These are phyloP conservation scores for Fonticula alba DNA, from an alignment of 78 protist genomes.

Conservation along the genomic window DNA sequence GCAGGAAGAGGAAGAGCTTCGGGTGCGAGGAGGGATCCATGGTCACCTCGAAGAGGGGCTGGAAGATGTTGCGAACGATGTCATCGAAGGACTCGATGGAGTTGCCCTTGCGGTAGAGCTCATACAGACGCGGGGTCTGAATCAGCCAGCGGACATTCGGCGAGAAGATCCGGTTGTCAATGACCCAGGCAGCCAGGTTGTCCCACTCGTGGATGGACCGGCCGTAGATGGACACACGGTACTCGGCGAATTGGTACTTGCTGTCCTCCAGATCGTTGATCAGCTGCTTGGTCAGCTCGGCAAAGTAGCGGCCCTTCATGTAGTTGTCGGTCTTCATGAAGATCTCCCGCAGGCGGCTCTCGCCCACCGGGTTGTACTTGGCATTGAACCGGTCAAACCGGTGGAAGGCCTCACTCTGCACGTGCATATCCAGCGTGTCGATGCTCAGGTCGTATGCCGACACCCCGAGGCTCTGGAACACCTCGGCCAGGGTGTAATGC, in stretches of 20 bases:
- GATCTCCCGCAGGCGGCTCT: conserved; percentile 55
- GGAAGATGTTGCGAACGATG: conserved; percentile 53
- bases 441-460: conserved; percentile 56
- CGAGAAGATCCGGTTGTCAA: conserved; percentile 39
- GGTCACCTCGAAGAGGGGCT: conserved; percentile 84
- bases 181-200: conserved; percentile 69
- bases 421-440: conserved; percentile 83
- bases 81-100: neutral
- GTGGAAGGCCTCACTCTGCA: conserved; percentile 40
- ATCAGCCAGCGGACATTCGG: conserved; percentile 76
- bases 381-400: conserved; percentile 79
- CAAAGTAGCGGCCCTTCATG: conserved; percentile 66
- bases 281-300: conserved; percentile 70
- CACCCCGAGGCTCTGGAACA: conserved; percentile 34
- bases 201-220: conserved; percentile 58
- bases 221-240: conserved; percentile 88
- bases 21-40: conserved; percentile 57
- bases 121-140: conserved; percentile 87
- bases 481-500: conserved; percentile 61
- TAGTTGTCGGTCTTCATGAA: conserved; percentile 88
- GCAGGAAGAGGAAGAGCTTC: conserved; percentile 32
- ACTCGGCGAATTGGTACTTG: conserved; percentile 77
- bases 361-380: conserved; percentile 25
- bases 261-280: conserved; percentile 51
- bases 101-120: neutral